A percentile compares a stretch with the other conserved stretches of the same genome.
Evolutionary conservation across 768 basidiomycete species (phyloP).

Genomic region (Paxillus involutus): DNA sequence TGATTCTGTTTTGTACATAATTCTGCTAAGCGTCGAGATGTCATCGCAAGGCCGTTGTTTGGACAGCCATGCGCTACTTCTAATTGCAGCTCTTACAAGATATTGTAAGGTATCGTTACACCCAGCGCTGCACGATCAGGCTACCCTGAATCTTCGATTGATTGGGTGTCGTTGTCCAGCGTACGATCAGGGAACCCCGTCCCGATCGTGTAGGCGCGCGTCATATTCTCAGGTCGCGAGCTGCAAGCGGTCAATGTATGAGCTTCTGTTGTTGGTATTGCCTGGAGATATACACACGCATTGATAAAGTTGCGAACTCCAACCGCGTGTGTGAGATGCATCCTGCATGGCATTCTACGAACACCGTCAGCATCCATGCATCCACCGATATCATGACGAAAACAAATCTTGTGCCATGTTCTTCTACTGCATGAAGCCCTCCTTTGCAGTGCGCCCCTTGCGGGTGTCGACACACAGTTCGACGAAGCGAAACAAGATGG

Average conservation of each 20-base stretch:
- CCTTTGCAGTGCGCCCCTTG: slow-evolving; percentile 91
- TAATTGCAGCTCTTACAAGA: no score
- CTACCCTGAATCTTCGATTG: slow-evolving; percentile 73
- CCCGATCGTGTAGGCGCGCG: slow-evolving; percentile 70
- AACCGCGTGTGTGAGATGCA: slow-evolving; percentile 88
- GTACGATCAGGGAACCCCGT: slow-evolving; percentile 87
- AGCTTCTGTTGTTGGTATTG: no score
- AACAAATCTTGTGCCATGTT: slow-evolving; percentile 88
- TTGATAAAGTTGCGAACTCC: slow-evolving; percentile 86
- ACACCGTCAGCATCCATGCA: background rate
- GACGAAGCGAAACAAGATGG: slow-evolving; percentile 94
- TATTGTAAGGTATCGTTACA: slow-evolving; percentile 22
- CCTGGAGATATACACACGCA: slow-evolving; percentile 55
- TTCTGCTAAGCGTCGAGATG: no score
- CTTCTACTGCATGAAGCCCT: slow-evolving; percentile 96
- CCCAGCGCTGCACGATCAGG: slow-evolving; percentile 84
- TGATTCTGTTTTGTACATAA: no score
- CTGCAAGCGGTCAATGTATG: slow-evolving; percentile 35
- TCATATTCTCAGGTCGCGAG: slow-evolving; percentile 64
- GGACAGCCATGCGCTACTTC: no score
- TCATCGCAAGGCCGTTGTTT: no score
- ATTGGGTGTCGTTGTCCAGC: slow-evolving; percentile 61
- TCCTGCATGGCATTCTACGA: slow-evolving; percentile 70
- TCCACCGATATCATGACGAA: background rate
- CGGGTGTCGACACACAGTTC: slow-evolving; percentile 95